Evolutionary conservation across 2,329 filamentous ascomycete species (phyloP).

Genomic region (Nigrograna mackinnonii): DNA sequence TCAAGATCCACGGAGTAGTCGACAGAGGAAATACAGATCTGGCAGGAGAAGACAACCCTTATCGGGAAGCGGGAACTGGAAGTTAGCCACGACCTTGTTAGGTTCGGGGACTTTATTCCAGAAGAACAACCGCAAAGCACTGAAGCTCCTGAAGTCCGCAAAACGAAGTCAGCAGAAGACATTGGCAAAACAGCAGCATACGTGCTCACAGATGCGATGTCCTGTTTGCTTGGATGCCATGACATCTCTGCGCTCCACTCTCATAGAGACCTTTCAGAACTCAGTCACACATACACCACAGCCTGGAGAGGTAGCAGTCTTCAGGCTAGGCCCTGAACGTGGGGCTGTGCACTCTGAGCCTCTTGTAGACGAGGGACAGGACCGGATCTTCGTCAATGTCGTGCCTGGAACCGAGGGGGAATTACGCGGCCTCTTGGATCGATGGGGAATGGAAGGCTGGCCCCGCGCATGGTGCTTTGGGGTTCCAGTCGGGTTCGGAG

Average conservation of each 20-base stretch:
- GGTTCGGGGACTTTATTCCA: conserved; percentile 52
- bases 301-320: conserved; percentile 44
- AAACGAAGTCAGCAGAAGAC: conserved; percentile 24
- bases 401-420: conserved; percentile 38
- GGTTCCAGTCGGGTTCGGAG: conserved; percentile 15
- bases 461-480: conserved; percentile 29
- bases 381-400: conserved; percentile 42
- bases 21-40: conserved; percentile 2
- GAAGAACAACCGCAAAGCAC: conserved; percentile 33
- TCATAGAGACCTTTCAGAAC: conserved; percentile 30
- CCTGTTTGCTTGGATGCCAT: conserved; percentile 48
- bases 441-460: conserved; percentile 35
- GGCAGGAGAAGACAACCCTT: no score
- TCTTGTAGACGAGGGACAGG: conserved; percentile 15
- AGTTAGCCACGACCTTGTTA: conserved; percentile 52
- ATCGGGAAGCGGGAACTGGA: conserved; percentile 38
- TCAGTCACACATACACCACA: conserved; percentile 3
- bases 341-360: conserved; percentile 51
- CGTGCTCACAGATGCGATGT: conserved; percentile 49
- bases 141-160: conserved; percentile 32
- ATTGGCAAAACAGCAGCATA: conserved; percentile 37
- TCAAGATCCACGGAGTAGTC: not conserved
- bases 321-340: conserved; percentile 44
- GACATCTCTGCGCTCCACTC: conserved; percentile 42
- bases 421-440: conserved; percentile 29